These are phyloP conservation scores for Penicillium thymicola DNA, from an alignment of 2,329 filamentous ascomycete species.

Conservation along the genomic window DNA sequence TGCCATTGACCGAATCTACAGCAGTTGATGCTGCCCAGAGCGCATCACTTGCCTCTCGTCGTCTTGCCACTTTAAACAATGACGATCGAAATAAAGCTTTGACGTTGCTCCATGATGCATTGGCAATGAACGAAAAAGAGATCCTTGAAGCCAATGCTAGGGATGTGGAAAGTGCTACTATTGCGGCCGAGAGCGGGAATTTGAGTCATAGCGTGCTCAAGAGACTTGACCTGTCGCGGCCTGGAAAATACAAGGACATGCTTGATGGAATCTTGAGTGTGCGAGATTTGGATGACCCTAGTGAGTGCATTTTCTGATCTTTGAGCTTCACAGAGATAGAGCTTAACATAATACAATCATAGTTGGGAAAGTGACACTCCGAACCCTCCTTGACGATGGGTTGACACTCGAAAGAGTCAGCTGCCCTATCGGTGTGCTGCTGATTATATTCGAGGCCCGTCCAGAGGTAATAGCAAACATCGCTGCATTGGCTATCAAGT, in stretches of 20 bases:
- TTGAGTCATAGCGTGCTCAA: slow-evolving; percentile 82
- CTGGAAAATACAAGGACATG: slow-evolving; percentile 97
- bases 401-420: slow-evolving; percentile 82
- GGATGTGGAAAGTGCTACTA: slow-evolving; percentile 72
- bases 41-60: slow-evolving; percentile 77
- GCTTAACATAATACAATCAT: slow-evolving; percentile 12
- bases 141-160: slow-evolving; percentile 84
- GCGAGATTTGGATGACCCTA: slow-evolving; percentile 75
- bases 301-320: slow-evolving; percentile 52
- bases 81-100: slow-evolving; percentile 79
- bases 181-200: slow-evolving; percentile 70
- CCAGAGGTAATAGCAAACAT: slow-evolving; percentile 99
- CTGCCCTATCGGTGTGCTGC: slow-evolving; percentile 92
- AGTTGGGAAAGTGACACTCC: slow-evolving; percentile 82
- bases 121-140: slow-evolving; percentile 64
- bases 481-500: slow-evolving; percentile 91
- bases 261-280: slow-evolving; percentile 91
- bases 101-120: slow-evolving; percentile 74
- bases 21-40: slow-evolving; percentile 72
- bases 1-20: slow-evolving; percentile 87
- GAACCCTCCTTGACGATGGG: slow-evolving; percentile 81
- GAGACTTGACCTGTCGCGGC: slow-evolving; percentile 77
- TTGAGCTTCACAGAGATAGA: background rate
- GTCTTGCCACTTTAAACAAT: slow-evolving; percentile 74
- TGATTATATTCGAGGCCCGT: slow-evolving; percentile 97